Conservation (phyloP, 306 rosid genomes). For the Prunus davidiana region DNA sequence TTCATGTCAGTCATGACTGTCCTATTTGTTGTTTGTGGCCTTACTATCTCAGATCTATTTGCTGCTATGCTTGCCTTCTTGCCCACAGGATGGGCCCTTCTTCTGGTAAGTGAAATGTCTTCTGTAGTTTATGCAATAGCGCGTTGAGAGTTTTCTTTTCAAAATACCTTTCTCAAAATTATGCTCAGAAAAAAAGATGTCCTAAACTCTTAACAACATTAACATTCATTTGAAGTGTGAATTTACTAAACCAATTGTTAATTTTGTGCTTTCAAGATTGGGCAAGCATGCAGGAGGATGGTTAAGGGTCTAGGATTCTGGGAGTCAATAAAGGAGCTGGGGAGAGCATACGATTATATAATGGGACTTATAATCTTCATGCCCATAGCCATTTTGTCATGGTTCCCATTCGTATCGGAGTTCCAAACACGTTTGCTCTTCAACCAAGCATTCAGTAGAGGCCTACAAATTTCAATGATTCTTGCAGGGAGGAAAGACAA, state of each 20-base stretch:
- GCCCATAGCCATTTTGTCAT: conserved; percentile 80
- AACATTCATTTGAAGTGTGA: not conserved
- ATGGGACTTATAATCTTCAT: conserved; percentile 82
- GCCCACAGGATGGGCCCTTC: conserved; percentile 93
- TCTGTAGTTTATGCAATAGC: not conserved
- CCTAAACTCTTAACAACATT: not conserved
- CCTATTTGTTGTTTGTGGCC: conserved; percentile 76
- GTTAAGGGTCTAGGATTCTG: conserved; percentile 61
- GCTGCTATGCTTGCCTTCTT: conserved; percentile 85
- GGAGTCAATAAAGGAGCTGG: conserved; percentile 82
- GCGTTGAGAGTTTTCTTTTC: not conserved
- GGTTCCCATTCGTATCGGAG: conserved; percentile 92
- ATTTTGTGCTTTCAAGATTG: conserved; percentile 45
- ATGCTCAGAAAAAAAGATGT: not conserved
- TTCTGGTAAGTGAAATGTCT: conserved; percentile 53
- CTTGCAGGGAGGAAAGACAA: conserved; percentile 71
- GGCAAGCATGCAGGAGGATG: conserved; percentile 66
- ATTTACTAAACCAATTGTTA: not conserved
- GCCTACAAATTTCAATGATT: conserved; percentile 92
- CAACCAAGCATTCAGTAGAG: conserved; percentile 97
- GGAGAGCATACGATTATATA: conserved; percentile 78
- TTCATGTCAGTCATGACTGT: conserved; percentile 91
- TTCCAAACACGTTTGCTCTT: conserved; percentile 90
- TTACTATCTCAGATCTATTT: conserved; percentile 78
- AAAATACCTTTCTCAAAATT: not conserved